Base-by-base conservation (phyloP, 305 asterid species). In the Rubia occidens region DNA sequence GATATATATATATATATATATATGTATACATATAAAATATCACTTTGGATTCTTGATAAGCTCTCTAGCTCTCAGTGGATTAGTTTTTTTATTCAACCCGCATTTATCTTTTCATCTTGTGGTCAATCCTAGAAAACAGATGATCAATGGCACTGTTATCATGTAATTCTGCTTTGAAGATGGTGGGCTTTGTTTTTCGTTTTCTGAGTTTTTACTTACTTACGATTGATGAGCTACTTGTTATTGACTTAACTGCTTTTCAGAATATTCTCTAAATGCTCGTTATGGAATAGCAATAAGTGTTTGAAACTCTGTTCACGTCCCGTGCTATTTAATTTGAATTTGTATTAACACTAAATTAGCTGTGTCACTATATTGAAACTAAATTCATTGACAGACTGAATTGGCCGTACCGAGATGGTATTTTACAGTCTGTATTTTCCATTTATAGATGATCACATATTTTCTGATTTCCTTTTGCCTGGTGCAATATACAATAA, bases 401-500 rank as follows among this genome's bases (percentile, higher is more conserved):
- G 6, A 3, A 51, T 15, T 45, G 37, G 2, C 39, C 29, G 11
- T 49, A 10, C 60, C 17, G 64, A 20, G 39, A 18, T 56, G 14
- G 62, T 69, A 18, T 42, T 59, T 15, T 39, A 15, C 42, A 26
- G 49, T 64, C 42, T 21, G 32, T 13, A 11, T 47, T n/a, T 49
- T 7, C 15, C 3, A 11, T 56, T 15, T 37, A 55, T 65, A 49
- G 59, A 43, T 43, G 21, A 45, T 65, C 21, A 37, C 56, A 55
- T 49, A 54, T 64, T 26, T 15, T 64, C 37, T 68, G 8, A 8
- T 42, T 67, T 39, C 21, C 35, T 37, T 32, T 67, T 67, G 21
- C 32, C 21, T 67, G 77, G 47, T 81, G 82, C 85, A 94, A 96
- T 94, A 94, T 81, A 91, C 96, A 54, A 82, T 94, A 78, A 97